A percentile compares a stretch with the other conserved stretches of the same genome.
phyloP scores from a whole-genome alignment of 208 protist species.

The Leishmania mexicana region DNA sequence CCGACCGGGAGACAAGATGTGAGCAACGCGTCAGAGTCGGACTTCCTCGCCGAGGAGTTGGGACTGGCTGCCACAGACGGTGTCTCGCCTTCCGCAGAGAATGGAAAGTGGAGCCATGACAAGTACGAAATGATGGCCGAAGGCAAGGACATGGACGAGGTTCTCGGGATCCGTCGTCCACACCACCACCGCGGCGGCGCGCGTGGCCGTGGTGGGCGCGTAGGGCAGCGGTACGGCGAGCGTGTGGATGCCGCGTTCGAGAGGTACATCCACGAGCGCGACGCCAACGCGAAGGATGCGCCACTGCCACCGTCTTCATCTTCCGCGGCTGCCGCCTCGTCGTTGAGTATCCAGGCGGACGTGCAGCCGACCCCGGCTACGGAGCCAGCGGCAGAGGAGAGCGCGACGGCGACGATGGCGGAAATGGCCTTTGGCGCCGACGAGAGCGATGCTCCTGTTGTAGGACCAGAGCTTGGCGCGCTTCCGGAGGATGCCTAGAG shows the following conservation, averaged over 20 bases:
- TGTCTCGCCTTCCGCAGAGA: neutral
- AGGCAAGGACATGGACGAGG: slow-evolving; percentile 61
- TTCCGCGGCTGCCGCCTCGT: neutral
- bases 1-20: neutral
- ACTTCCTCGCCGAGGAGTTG: neutral
- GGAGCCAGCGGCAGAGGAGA: neutral
- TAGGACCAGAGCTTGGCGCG: slow-evolving; percentile 14
- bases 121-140: slow-evolving; percentile 66
- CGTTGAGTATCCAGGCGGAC: neutral
- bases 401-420: neutral
- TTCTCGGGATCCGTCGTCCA: slow-evolving; percentile 36
- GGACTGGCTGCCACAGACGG: neutral
- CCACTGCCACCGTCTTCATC: neutral
- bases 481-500: slow-evolving; percentile 18
- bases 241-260: slow-evolving; percentile 55
- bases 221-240: slow-evolving; percentile 39
- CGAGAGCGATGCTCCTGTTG: slow-evolving; percentile 16
- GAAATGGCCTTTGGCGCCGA: slow-evolving; percentile 36
- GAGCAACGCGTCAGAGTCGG: neutral
- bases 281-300: slow-evolving; percentile 16
- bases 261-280: slow-evolving; percentile 56
- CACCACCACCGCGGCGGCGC: slow-evolving; percentile 26
- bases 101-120: slow-evolving; percentile 74
- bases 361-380: slow-evolving; percentile 3
- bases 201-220: slow-evolving; percentile 37